Base-by-base conservation (phyloP, 768 basidiomycete genomes). In the Rubroboletus satanas region DNA sequence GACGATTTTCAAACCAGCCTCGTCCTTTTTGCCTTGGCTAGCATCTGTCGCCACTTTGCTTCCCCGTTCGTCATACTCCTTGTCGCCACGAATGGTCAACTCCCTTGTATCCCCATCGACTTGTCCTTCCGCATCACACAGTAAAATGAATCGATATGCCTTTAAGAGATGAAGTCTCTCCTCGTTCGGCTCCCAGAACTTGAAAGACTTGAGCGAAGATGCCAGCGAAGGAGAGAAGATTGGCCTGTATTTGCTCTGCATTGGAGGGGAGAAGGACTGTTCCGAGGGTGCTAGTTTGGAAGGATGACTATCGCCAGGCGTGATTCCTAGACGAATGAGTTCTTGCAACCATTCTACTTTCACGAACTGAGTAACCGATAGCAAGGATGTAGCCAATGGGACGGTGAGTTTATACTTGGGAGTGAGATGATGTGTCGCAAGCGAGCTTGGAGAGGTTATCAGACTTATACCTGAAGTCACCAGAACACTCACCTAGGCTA, bases 271-370 rank as follows among this genome's bases (percentile, higher is more conserved):
- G 42, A 83, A 88, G 0, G 68, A 62, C 18, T 77, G 66, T 62
- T 88, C 85, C 8, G 87, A 71, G 17, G 67, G 59, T 0, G 71
- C 29, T 7, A 67, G 70, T 42, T 63, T 70, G 10, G 71, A 65
- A 3, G 70, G 64, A 37, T 79, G 69, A 2, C 64, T 56, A 14
- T 70, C 66, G 4, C 65, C 65, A 5, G 72, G 67, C 12, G 74
- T 60, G 17, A 61, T 68, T 8, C 83, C 83, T 0, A 83, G 72
- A 2, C 78, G 76, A 31, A 90, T 55, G 31, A 88, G 63, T 52
- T 89, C 83, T 7, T 70, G 67, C 26, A 90, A 69, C 89, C 89
- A 92, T 45, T 85, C 83, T 0, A 78, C 74, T 54, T 76, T 88
- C 32, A 86, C 87, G 45, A 90, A 78, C 11, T 77, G 75, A 14